Evolutionary conservation across 805 yeast genomes (phyloP), one percentile per base, ranked within the genome.

Genomic region (Saccharomycopsis oosterbeekiorum): DNA sequence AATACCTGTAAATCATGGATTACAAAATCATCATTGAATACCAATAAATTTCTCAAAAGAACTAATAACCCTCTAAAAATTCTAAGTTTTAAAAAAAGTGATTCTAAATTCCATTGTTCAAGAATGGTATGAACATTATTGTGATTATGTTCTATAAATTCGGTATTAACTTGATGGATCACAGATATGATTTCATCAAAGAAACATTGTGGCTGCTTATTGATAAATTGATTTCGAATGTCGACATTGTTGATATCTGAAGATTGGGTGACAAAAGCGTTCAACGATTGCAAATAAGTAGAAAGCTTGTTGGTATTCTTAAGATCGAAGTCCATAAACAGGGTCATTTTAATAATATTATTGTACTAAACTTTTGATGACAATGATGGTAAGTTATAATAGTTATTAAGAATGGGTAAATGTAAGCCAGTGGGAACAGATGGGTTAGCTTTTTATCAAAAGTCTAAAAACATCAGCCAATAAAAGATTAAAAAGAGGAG

Each of bases 21-120:
- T 4, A 68, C 59, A 4, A 62, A 67, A 37, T 73, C 70, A 43
- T 73, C 71, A 42, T 69, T 65, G 1, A 66, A 34, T 4, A 74
- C 75, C 0, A 78, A 73, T 26, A 81, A 64, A 65, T 82, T 83
- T 62, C 87, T 70, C 36, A 76, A 70, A n/a, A 83, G 60, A n/a
- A 84, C 64, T 0, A 81, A 60, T 0, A 76, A 65, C 1, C 84
- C 87, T 66, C 85, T 71, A 2, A 78, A 60, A 2, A 77, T 64
- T 53, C 86, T 70, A 6, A 62, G 41, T 21, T 58, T 50, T 14
- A 51, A 34, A 40, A 57, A 47, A 47, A 47, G 34, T 10, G 53
- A 10, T 11, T 47, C 53, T 47, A 47, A 47, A 26, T 47, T 4
- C 53, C 53, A 47, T 21, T 47, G 24, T 47, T 47, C 34, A 4